Evolutionary conservation across 2,329 filamentous ascomycete species (phyloP), one percentile per base, ranked within the genome.

Genomic region (Chrysoporthe austroafricana): DNA sequence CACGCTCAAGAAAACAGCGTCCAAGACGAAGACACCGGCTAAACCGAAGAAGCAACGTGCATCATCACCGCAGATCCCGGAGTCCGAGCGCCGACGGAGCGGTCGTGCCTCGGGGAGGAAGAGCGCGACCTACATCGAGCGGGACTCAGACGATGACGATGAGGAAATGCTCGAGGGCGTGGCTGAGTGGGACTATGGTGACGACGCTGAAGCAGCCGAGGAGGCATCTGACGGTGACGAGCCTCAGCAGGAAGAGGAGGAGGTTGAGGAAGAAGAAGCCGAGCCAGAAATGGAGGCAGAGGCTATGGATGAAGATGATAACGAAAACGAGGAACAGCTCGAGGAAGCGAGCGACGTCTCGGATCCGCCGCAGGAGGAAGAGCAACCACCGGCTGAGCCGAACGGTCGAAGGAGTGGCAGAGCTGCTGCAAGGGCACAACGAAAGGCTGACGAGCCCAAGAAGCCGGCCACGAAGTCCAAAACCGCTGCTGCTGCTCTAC

Each of bases 151-250:
- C 13, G 85, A 86, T 61, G 86, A 88, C 68, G 86, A 88, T 69
- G 82, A 86, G 70, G 86, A 88, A 74, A 89, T 88, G 86, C 77
- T 87, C 34, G 82, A 86, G 59, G 86, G 86, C 2, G 86, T 88
- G 5, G 85, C 86, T 0, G 79, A 86, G 73, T 89, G 86, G 86
- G 80, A 85, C 34, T 88, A 88, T 60, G 77, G 79, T n/a, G 72
- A 78, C 2, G 74, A 76, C 3, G 79, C 77, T 21, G 78, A 79
- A 26, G 76, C 74, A 18, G 60, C 73, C 44, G 67, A 71, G 39
- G 71, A 73, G 21, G 72, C 74, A 50, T 48, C 46, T 16, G 67
- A 63, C 13, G 62, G 43, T 0, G 72, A 75, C 4, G 73, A 76
- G n/a, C 70, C 66, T 2, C 73, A 75, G 21, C 71, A 70, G 14